Evolutionary conservation across 768 basidiomycete species (phyloP), one percentile per base, ranked within the genome.

Genomic region (Pulveroboletus sp.): DNA sequence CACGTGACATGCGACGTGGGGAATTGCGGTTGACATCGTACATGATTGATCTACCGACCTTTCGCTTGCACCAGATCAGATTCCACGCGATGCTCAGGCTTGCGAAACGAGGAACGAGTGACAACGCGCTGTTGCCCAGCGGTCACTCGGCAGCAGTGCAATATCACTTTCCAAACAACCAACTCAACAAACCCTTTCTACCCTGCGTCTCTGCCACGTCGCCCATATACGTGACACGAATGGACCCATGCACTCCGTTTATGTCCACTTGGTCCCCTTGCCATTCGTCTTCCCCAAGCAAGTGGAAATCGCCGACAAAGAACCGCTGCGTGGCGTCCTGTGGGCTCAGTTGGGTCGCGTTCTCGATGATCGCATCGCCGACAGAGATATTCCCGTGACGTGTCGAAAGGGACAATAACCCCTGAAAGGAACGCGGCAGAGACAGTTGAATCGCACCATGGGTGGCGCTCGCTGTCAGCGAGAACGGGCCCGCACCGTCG

Each of bases 251-350:
- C 6, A 9, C 9, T 3, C 52, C 21, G 7, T 62, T 56, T 9
- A 62, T 9, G 26, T 51, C 54, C 4, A 67, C 30, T 15, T 52
- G 47, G 21, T 61, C 56, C 0, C 65, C 67, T 3, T 36, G 33
- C 67, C 67, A 67, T 3, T 32, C 47, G 5, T 21, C 51, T 5
- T 54, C 57, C 5, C 52, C 51, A 6, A 69, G n/a, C 14, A 17
- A 10, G 3, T 21, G 3, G 12, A 67, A 57, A 42, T 67, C 51
- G 1, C 67, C 65, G 18, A 66, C 24, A 50, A 66, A 69, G 43
- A 54, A 66, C 33, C 57, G 50, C 31, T 49, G 56, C 6, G 39
- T 31, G 14, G n/a, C 8, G 3, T 42, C 56, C 1, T 60, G 6
- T 17, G 67, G 65, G 32, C 65, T 55, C 41, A 66, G 49, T 40